Evolutionary conservation across 2,329 filamentous ascomycete genomes (phyloP), one percentile per base, ranked within the genome.

Genomic region (Neopestalotiopsis clavispora): DNA sequence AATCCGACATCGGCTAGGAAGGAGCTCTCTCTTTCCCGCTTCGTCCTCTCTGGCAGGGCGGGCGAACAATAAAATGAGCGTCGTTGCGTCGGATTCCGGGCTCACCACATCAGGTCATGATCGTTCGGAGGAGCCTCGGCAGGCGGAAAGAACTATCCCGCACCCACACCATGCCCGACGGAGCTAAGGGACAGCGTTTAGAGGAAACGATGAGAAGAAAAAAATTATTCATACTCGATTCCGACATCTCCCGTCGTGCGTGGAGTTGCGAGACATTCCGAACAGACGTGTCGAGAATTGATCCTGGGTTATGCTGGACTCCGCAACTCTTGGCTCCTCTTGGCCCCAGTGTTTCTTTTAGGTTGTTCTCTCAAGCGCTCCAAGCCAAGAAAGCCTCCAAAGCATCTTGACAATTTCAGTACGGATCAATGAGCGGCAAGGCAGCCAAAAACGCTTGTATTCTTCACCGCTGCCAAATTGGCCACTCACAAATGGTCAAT

Each of bases 391-490:
- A 38, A 38, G 34, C 34, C 34, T 38, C 34, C 23, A 28, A 28
- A 28, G 23, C 23, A 3, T 17, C 17, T 52, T 9, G n/a, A 52
- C 45, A 52, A 52, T 52, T 28, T 52, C 45, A 20, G 17, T 52
- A n/a, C 20, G 17, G 14, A 52, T 14, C 14, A 52, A 17, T 52
- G 45, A 17, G 17, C 45, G 45, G 20, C 17, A 52, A 52, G 4
- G 45, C 45, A 52, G 45, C 45, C 7, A 52, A 52, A 7, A 52
- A 20, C 17, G 45, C 45, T n/a, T 52, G 6, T 52, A 9, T 17
- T 52, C 30, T 32, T 57, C 63, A 66, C 63, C 63, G 63, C 63
- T 66, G 49, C 38, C 65, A 45, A 67, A 67, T 67, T 58, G 64
- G 28, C 14, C 49, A n/a, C 32, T 17, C 12, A 23, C 52, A 52